Percentiles rank a stretch among this genome's conserved stretches.
phyloP scores from a whole-genome alignment of 441 rosid species.

The Adansonia gregorii region DNA sequence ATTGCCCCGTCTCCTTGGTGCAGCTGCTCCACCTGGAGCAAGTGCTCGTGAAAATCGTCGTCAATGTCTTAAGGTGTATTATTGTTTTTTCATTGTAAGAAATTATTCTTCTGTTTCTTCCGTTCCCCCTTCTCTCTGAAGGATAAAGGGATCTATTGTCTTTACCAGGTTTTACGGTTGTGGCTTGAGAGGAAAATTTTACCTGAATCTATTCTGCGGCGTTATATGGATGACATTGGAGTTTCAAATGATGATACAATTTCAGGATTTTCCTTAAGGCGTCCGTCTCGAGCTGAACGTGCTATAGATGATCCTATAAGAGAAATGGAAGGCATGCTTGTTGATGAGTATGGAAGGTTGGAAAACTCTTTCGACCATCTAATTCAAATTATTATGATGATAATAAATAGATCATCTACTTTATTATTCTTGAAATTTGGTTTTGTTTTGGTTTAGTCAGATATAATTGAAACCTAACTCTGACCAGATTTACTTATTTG shows the following conservation, averaged over 20 bases:
- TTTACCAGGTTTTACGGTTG: constrained; percentile 71
- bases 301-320: constrained; percentile 94
- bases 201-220: constrained; percentile 76
- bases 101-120: background rate
- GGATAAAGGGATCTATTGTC: constrained; percentile 24
- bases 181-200: constrained; percentile 96
- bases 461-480: background rate
- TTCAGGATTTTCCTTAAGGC: constrained; percentile 62
- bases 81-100: constrained; percentile 3
- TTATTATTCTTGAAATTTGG: background rate
- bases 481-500: background rate
- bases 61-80: constrained; percentile 84
- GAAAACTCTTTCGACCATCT: background rate
- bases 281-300: constrained; percentile 92
- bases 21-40: constrained; percentile 89
- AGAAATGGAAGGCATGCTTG: constrained; percentile 99
- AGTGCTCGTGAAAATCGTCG: constrained; percentile 94
- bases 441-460: background rate
- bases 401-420: constrained; percentile 5
- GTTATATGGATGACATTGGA: constrained; percentile 81
- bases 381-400: background rate
- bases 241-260: constrained; percentile 73
- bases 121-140: background rate
- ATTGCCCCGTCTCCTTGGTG: constrained; percentile 88
- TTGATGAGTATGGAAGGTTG: constrained; percentile 98